Conservation (phyloP, 495 filamentous ascomycete species). For the Xeromyces bisporus region DNA sequence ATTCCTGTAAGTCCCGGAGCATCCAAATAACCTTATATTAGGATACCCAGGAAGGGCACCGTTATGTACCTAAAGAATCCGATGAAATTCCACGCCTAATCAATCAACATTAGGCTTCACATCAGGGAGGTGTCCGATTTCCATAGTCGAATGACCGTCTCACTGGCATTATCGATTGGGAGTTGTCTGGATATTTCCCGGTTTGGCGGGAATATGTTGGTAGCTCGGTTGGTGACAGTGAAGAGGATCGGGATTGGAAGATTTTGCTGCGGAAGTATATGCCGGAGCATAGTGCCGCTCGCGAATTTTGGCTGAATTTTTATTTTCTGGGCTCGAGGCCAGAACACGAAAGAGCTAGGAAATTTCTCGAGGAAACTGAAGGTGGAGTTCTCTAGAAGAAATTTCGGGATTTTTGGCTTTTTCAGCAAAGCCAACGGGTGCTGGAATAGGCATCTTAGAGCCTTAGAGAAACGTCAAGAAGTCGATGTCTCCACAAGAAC, state of each 20-base stretch:
- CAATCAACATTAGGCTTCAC: no score
- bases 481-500: not conserved
- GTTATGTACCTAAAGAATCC: no score
- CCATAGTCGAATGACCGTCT: constrained; percentile 6
- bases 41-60: no score
- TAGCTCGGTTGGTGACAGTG: constrained; percentile 2
- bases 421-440: no score
- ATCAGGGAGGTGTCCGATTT: no score
- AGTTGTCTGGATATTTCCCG: constrained; percentile 11
- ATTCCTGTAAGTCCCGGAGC: no score
- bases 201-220: constrained; percentile 15
- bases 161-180: constrained; percentile 13
- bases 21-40: no score
- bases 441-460: no score
- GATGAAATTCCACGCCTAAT: no score
- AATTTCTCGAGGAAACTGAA: constrained; percentile 1
- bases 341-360: constrained; percentile 1
- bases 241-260: constrained; percentile 14
- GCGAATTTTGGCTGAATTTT: constrained; percentile 9
- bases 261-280: constrained; percentile 8
- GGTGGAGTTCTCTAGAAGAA: not conserved
- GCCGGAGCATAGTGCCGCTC: constrained; percentile 9
- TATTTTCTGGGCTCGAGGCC: constrained; percentile 3
- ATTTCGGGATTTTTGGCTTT: no score
- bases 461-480: no score